Conservation (phyloP, 108 stramenopile species). For the Aureococcus anophagefferens region DNA sequence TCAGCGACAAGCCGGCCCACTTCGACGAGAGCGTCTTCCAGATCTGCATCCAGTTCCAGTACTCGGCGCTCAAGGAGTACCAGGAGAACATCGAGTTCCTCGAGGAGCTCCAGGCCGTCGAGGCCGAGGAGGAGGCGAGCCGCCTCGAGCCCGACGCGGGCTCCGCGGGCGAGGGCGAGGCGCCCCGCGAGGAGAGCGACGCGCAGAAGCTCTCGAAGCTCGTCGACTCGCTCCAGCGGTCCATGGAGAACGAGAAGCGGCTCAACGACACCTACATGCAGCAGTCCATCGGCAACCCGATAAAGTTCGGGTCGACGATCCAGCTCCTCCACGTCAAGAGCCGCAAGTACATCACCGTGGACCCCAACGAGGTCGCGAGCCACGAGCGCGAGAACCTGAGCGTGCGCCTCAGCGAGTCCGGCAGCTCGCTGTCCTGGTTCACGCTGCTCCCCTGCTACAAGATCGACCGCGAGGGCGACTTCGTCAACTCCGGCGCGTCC, state of each 20-base stretch:
- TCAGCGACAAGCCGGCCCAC: not conserved
- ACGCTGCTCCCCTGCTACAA: slow-evolving; percentile 21
- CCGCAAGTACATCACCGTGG: slow-evolving; percentile 14
- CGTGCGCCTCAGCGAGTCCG: slow-evolving; percentile 6
- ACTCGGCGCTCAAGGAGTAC: slow-evolving; percentile 24
- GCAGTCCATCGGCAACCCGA: slow-evolving; percentile 11
- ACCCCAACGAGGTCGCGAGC: slow-evolving; percentile 8
- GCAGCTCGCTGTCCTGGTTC: slow-evolving; percentile 4
- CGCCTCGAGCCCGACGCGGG: not conserved
- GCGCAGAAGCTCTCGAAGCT: not conserved
- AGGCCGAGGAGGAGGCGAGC: not conserved
- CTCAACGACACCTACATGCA: slow-evolving; percentile 22
- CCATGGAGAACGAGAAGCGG: slow-evolving; percentile 23
- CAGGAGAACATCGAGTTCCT: slow-evolving; percentile 4
- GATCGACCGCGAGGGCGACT: slow-evolving; percentile 29
- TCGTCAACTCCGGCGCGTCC: slow-evolving; percentile 9
- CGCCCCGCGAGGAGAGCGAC: no score
- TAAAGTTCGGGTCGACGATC: slow-evolving; percentile 16
- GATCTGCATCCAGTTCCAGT: slow-evolving; percentile 16
- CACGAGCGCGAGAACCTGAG: slow-evolving; percentile 21
- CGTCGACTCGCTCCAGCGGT: slow-evolving; percentile 12
- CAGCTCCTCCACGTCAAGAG: slow-evolving; percentile 27
- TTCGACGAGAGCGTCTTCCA: slow-evolving; percentile 17
- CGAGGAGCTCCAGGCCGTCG: not conserved
- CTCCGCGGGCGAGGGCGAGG: not conserved